Conservation (phyloP, 2,329 filamentous ascomycete species). For the Ceratocystis colombiana region DNA sequence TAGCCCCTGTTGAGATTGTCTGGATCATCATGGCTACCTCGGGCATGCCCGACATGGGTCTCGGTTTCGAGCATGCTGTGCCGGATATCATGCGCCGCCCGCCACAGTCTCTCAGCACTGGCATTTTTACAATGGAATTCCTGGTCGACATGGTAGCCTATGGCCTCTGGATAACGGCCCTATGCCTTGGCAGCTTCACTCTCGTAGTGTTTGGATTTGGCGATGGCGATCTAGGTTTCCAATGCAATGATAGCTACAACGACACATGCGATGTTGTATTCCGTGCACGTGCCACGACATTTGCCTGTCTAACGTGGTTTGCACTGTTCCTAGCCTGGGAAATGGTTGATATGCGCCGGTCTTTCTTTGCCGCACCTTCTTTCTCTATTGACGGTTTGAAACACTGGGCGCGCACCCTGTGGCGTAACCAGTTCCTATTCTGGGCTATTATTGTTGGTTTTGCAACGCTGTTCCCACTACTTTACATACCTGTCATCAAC, state of each 20-base stretch:
- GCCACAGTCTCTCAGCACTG: slow-evolving; percentile 51
- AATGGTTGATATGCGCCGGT: slow-evolving; percentile 60
- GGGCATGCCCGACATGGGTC: slow-evolving; percentile 64
- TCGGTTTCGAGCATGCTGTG: slow-evolving; percentile 61
- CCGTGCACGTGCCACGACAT: slow-evolving; percentile 62
- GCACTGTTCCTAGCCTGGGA: slow-evolving; percentile 71
- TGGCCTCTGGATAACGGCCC: slow-evolving; percentile 56
- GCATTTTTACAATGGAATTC: slow-evolving; percentile 57
- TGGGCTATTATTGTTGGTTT: slow-evolving; percentile 47
- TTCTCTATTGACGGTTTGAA: slow-evolving; percentile 36
- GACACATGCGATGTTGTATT: slow-evolving; percentile 53
- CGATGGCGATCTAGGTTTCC: slow-evolving; percentile 46
- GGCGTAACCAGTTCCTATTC: slow-evolving; percentile 64
- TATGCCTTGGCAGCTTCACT: slow-evolving; percentile 53
- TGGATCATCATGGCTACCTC: slow-evolving; percentile 78
- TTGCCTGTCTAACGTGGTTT: slow-evolving; percentile 66
- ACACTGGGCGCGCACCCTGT: slow-evolving; percentile 58
- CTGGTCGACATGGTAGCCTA: slow-evolving; percentile 59
- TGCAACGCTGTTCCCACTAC: slow-evolving; percentile 41
- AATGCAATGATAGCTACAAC: slow-evolving; percentile 51
- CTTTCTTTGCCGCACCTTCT: slow-evolving; percentile 58
- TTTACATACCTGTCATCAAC: slow-evolving; percentile 53
- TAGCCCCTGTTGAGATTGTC: slow-evolving; percentile 65
- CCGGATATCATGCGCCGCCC: slow-evolving; percentile 59
- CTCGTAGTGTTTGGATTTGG: slow-evolving; percentile 55